These are phyloP conservation scores for Verticillium zaregamsianum DNA, from an alignment of 2,329 filamentous ascomycete genomes.

Conservation along the genomic window DNA sequence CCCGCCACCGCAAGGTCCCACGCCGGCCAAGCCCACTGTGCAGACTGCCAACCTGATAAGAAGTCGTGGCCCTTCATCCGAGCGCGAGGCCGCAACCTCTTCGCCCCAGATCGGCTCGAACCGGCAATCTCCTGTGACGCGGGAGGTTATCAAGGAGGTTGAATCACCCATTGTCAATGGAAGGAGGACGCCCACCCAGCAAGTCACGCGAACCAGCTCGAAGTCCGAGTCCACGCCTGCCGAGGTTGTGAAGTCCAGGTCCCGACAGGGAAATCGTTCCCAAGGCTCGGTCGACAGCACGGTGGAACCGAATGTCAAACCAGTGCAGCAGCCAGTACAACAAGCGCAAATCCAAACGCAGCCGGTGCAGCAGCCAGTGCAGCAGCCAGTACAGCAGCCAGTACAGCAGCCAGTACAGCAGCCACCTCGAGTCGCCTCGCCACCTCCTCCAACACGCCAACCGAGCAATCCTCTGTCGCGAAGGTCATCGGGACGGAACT, in stretches of 20 bases:
- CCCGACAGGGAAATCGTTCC: constrained; percentile 42
- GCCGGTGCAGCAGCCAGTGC: background rate
- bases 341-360: background rate
- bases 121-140: constrained; percentile 37
- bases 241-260: constrained; percentile 27
- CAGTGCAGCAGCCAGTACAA: constrained; percentile 15
- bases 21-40: constrained; percentile 41
- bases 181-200: constrained; percentile 60
- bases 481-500: constrained; percentile 56
- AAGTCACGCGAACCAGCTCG: constrained; percentile 28
- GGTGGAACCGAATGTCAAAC: constrained; percentile 50
- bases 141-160: constrained; percentile 35
- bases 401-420: constrained; percentile 9
- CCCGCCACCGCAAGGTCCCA: constrained; percentile 51
- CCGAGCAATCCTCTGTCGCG: constrained; percentile 54
- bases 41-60: constrained; percentile 37
- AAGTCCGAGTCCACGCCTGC: constrained; percentile 28
- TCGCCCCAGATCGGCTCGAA: constrained; percentile 28
- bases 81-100: constrained; percentile 31
- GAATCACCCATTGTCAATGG: constrained; percentile 55
- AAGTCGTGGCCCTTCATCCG: constrained; percentile 45
- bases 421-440: constrained; percentile 45
- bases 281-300: constrained; percentile 67
- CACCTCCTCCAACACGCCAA: constrained; percentile 54
- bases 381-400: constrained; percentile 24